Percentiles rank a stretch among this genome's conserved stretches.
These are phyloP conservation scores for Microbotryomycetes sp. DNA, from an alignment of 1,284 basidiomycete genomes.

Conservation along the genomic window DNA sequence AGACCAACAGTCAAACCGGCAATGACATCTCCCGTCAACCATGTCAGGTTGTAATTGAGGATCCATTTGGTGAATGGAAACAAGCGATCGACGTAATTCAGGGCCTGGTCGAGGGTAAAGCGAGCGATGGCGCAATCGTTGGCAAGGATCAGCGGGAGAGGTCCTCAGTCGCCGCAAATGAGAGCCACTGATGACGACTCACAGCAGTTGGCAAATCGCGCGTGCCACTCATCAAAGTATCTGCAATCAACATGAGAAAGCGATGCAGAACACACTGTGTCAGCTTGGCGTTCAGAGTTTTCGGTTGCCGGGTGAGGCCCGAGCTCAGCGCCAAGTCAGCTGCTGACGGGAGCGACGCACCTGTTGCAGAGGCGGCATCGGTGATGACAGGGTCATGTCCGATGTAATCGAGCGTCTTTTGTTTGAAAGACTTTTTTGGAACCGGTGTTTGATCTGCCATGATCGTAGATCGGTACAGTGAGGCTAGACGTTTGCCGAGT, in stretches of 20 bases:
- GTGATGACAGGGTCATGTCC: slow-evolving; percentile 24
- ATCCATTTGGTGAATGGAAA: slow-evolving; percentile 44
- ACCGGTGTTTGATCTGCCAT: neutral
- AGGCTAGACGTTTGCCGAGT: too few relatives aligned
- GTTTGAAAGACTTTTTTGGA: neutral
- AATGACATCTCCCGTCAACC: slow-evolving; percentile 43
- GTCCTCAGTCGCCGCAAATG: neutral
- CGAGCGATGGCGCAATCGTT: neutral
- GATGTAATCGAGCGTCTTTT: slow-evolving; percentile 9
- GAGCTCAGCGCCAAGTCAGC: neutral
- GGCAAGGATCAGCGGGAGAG: neutral
- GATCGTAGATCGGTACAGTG: too few relatives aligned
- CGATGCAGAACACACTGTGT: too few relatives aligned
- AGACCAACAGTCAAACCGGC: slow-evolving; percentile 44
- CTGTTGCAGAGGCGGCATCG: slow-evolving; percentile 15
- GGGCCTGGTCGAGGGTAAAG: neutral
- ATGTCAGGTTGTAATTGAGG: slow-evolving; percentile 41
- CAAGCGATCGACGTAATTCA: slow-evolving; percentile 38
- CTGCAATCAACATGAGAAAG: neutral
- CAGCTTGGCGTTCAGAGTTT: too few relatives aligned
- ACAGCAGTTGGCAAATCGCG: neutral
- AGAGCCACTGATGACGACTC: neutral
- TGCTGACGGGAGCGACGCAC: neutral
- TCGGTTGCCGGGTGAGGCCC: neutral
- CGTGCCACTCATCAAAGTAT: neutral